These are phyloP conservation scores for Tephrocybe rancida DNA, from an alignment of 768 basidiomycete species.

Conservation along the genomic window DNA sequence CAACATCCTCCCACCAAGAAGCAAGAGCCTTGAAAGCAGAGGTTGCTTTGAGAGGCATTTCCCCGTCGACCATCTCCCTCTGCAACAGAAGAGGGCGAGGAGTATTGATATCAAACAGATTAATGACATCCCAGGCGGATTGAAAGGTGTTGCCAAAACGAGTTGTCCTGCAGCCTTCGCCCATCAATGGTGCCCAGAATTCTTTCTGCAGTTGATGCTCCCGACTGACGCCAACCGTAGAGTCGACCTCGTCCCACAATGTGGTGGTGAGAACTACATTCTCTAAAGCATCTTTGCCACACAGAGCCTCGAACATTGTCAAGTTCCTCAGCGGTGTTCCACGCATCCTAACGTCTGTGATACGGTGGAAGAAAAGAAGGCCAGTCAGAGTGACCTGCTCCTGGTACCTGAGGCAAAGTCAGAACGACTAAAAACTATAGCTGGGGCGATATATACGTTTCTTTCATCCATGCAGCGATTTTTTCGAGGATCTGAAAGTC, in stretches of 20 bases:
- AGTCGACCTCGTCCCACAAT: slow-evolving; percentile 44
- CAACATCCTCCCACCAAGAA: slow-evolving; percentile 9
- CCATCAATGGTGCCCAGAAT: slow-evolving; percentile 47
- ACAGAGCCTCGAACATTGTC: slow-evolving; percentile 48
- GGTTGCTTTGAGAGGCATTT: slow-evolving; percentile 18
- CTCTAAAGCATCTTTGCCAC: slow-evolving; percentile 42
- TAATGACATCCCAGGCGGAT: slow-evolving; percentile 40
- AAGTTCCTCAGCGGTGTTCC: slow-evolving; percentile 45
- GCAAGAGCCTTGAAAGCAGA: slow-evolving; percentile 7
- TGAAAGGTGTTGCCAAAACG: slow-evolving; percentile 35
- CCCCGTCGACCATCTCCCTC: slow-evolving; percentile 25
- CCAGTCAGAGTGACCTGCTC: slow-evolving; percentile 32
- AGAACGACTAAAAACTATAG: not conserved
- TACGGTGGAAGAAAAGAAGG: slow-evolving; percentile 48
- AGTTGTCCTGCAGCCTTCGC: slow-evolving; percentile 35
- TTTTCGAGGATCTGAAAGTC: slow-evolving; percentile 25
- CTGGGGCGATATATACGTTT: slow-evolving; percentile 19
- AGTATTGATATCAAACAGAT: slow-evolving; percentile 23
- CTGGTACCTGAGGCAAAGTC: slow-evolving; percentile 20
- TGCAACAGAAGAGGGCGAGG: slow-evolving; percentile 23
- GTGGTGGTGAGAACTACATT: slow-evolving; percentile 52
- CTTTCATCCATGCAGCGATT: slow-evolving; percentile 26
- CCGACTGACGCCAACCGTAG: slow-evolving; percentile 31
- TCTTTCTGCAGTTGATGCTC: slow-evolving; percentile 41
- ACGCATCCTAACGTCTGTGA: slow-evolving; percentile 39